These are phyloP conservation scores for Periconia digitata DNA, from an alignment of 2,329 filamentous ascomycete species.

Conservation along the genomic window DNA sequence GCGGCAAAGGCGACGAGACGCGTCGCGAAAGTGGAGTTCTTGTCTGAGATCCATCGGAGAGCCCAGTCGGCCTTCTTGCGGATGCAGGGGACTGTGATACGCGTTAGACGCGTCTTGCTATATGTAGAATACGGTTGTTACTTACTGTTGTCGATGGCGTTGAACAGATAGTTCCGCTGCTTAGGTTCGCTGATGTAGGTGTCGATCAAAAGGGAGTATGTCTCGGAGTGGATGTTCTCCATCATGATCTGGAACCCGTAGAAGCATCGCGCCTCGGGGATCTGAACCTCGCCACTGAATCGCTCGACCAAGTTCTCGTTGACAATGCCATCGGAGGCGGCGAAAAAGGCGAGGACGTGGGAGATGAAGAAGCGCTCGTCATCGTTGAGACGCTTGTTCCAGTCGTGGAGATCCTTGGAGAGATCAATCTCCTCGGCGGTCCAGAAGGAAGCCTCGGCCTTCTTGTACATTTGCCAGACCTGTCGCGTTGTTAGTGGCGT, in stretches of 20 bases:
- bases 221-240: slow-evolving; percentile 99
- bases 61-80: slow-evolving; percentile 99
- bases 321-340: slow-evolving; percentile 97
- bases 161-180: slow-evolving; percentile 93
- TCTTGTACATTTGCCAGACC: slow-evolving; percentile 99
- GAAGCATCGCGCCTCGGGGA: slow-evolving; percentile 98
- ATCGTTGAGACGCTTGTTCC: slow-evolving; percentile 96
- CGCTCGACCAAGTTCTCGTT: slow-evolving; percentile 99
- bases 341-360: slow-evolving; percentile 98
- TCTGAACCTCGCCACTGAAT: slow-evolving; percentile 95
- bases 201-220: slow-evolving; percentile 97
- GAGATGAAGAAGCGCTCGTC: slow-evolving; percentile 99
- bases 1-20: slow-evolving; percentile 96
- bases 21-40: slow-evolving; percentile 90
- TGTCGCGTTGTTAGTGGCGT: slow-evolving; percentile 48
- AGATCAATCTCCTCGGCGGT: slow-evolving; percentile 99
- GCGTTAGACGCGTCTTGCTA: slow-evolving; percentile 27
- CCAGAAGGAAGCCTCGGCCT: slow-evolving; percentile 99
- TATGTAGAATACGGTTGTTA: slow-evolving; percentile 17
- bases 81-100: slow-evolving; percentile 78
- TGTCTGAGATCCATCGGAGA: slow-evolving; percentile 89
- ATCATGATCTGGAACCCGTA: slow-evolving; percentile 99
- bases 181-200: slow-evolving; percentile 98
- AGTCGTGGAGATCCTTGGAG: slow-evolving; percentile 98
- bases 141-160: slow-evolving; percentile 96